A percentile compares a stretch with the other conserved stretches of the same genome.
phyloP scores from a whole-genome alignment of 2,329 filamentous ascomycete species.

The Dryadomyces quercus-mongolicae region DNA sequence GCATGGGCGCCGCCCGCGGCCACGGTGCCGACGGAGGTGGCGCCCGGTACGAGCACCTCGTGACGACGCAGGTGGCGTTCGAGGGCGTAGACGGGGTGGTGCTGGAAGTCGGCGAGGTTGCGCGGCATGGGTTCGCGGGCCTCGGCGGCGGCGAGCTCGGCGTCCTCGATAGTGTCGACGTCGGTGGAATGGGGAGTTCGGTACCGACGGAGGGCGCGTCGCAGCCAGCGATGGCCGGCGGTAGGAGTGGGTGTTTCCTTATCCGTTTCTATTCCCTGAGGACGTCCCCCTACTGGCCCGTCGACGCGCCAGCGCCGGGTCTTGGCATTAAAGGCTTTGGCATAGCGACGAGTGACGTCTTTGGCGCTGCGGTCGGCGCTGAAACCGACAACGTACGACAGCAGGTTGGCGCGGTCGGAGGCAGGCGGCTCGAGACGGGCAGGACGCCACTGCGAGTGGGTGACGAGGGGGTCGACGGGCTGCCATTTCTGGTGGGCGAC shows the following conservation, averaged over 20 bases:
- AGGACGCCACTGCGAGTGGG: slow-evolving; percentile 63
- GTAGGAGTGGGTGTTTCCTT: too few species aligned
- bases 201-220: slow-evolving; percentile 36
- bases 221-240: slow-evolving; percentile 34
- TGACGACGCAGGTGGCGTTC: slow-evolving; percentile 74
- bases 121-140: slow-evolving; percentile 73
- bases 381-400: slow-evolving; percentile 79
- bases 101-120: slow-evolving; percentile 77
- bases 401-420: slow-evolving; percentile 60
- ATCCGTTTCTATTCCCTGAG: background rate
- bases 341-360: slow-evolving; percentile 82
- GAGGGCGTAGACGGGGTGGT: slow-evolving; percentile 72
- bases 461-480: slow-evolving; percentile 74
- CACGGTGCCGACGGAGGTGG: slow-evolving; percentile 64
- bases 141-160: slow-evolving; percentile 58
- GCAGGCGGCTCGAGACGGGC: slow-evolving; percentile 71
- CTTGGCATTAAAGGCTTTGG: slow-evolving; percentile 82
- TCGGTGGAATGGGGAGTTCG: slow-evolving; percentile 34
- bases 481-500: slow-evolving; percentile 84
- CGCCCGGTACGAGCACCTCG: slow-evolving; percentile 65
- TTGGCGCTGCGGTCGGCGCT: slow-evolving; percentile 65
- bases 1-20: slow-evolving; percentile 36
- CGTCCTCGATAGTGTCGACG: slow-evolving; percentile 74
- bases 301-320: slow-evolving; percentile 76
- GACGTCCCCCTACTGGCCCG: slow-evolving; percentile 10